Conservation (phyloP, 495 filamentous ascomycete genomes). For the Tuber brumale region DNA sequence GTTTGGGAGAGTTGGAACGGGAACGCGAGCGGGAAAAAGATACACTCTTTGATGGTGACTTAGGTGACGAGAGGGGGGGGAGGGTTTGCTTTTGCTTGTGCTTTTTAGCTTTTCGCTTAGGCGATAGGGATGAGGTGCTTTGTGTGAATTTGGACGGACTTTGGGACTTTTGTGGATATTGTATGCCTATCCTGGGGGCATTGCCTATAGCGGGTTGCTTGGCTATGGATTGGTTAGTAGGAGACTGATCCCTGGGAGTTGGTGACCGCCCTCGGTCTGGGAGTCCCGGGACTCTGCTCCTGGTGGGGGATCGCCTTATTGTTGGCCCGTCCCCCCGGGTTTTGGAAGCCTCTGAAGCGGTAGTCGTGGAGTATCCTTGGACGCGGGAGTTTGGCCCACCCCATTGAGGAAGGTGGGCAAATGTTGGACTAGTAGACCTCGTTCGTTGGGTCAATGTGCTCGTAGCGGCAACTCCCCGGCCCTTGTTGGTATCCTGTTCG, state of each 20-base stretch:
- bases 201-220: not conserved
- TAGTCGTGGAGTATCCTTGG: not conserved
- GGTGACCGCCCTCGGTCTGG: not conserved
- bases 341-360: not conserved
- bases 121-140: not conserved
- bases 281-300: not conserved
- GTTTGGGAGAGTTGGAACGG: not conserved
- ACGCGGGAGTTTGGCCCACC: no score
- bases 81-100: not conserved
- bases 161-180: not conserved
- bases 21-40: not conserved
- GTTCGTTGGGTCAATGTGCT: not conserved
- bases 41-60: not conserved
- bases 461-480: not conserved
- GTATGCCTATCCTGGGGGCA: not conserved
- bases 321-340: not conserved
- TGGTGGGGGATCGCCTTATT: not conserved
- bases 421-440: constrained; percentile 5
- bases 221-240: not conserved
- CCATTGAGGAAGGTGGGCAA: not conserved
- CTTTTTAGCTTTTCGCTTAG: not conserved
- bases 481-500: not conserved
- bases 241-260: not conserved
- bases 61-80: not conserved
- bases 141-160: not conserved